These are phyloP conservation scores for Triglochin maritima DNA, from an alignment of 106 monocot genomes.

Conservation along the genomic window DNA sequence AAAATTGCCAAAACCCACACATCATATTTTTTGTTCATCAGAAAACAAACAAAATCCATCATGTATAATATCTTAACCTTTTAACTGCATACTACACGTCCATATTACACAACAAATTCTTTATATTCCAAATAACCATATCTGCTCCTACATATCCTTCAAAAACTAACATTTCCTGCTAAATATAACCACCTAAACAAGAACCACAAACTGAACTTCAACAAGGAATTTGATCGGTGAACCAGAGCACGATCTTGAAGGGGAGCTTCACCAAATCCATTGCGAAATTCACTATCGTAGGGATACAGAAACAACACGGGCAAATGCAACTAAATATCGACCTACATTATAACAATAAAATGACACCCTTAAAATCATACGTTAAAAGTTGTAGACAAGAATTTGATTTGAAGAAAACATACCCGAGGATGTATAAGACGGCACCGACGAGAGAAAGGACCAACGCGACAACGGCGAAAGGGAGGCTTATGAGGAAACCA, in stretches of 20 bases:
- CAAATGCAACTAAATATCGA: slow-evolving; percentile 47
- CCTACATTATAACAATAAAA: slow-evolving; percentile 20
- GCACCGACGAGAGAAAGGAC: slow-evolving; percentile 40
- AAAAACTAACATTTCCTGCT: no score
- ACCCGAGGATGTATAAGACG: slow-evolving; percentile 57
- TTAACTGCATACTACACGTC: no score
- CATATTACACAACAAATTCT: no score
- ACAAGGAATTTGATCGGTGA: slow-evolving; percentile 53
- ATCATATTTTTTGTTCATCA: no score
- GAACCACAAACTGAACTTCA: slow-evolving; percentile 9
- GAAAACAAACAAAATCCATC: no score
- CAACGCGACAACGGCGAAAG: slow-evolving; percentile 52
- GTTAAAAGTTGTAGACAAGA: neutral
- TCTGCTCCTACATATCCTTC: no score
- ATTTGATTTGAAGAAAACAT: neutral
- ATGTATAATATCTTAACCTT: no score
- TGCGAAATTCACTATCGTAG: slow-evolving; percentile 43
- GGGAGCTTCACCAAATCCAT: slow-evolving; percentile 55
- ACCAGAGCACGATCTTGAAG: slow-evolving; percentile 50
- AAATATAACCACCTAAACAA: no score
- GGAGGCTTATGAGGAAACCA: slow-evolving; percentile 49
- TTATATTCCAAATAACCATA: no score
- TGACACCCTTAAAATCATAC: neutral
- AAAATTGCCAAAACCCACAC: no score
- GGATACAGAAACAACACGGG: slow-evolving; percentile 61